A percentile compares a stretch with the other conserved stretches of the same genome.
These are phyloP conservation scores for Komagataella mondaviorum DNA, from an alignment of 805 yeast species.

Conservation along the genomic window DNA sequence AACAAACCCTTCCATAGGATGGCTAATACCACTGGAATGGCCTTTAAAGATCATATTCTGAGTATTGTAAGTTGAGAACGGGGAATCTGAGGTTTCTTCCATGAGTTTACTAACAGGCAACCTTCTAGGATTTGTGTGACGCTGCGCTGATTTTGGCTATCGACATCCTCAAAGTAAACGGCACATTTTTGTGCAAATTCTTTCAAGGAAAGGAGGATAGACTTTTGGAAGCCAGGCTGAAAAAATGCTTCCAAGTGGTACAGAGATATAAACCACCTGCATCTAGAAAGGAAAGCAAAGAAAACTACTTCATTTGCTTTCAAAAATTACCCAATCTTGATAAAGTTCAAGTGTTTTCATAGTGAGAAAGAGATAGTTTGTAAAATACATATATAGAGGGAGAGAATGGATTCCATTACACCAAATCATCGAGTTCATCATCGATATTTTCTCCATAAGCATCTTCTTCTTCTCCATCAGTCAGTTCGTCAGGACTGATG, in stretches of 20 bases:
- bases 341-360: slow-evolving; percentile 27
- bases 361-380: slow-evolving; percentile 1
- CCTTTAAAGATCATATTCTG: slow-evolving; percentile 66
- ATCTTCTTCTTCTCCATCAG: neutral
- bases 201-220: slow-evolving; percentile 74
- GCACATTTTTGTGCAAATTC: slow-evolving; percentile 70
- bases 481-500: neutral
- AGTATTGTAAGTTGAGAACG: slow-evolving; percentile 42
- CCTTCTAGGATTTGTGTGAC: slow-evolving; percentile 60
- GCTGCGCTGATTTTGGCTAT: slow-evolving; percentile 75
- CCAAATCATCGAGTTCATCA: neutral
- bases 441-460: neutral
- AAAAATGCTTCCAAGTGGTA: slow-evolving; percentile 47
- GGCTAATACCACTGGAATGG: slow-evolving; percentile 81
- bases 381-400: neutral
- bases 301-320: slow-evolving; percentile 68
- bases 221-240: slow-evolving; percentile 44
- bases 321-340: slow-evolving; percentile 27
- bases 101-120: neutral
- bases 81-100: slow-evolving; percentile 2
- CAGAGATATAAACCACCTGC: slow-evolving; percentile 69
- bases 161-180: slow-evolving; percentile 56
- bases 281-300: slow-evolving; percentile 67
- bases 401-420: neutral
- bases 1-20: slow-evolving; percentile 79